phyloP scores from a whole-genome alignment of 2,329 filamentous ascomycete species.

The Tothia fuscella region DNA sequence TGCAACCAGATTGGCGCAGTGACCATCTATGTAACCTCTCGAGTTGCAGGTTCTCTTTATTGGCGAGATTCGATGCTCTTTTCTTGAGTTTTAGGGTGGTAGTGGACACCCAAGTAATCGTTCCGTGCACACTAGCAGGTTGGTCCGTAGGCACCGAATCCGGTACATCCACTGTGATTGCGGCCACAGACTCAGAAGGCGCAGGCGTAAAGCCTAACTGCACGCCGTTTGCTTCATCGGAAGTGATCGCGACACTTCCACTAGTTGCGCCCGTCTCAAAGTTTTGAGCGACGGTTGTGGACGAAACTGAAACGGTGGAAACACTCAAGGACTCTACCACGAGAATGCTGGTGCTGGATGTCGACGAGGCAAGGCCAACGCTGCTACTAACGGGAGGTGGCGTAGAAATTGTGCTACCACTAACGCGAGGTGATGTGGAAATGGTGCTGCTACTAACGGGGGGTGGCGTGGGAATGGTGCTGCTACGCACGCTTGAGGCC shows the following conservation, averaged over 20 bases:
- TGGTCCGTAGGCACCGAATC: not conserved
- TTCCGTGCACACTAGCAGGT: not conserved
- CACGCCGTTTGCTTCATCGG: not conserved
- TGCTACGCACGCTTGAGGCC: not conserved
- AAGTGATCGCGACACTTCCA: not conserved
- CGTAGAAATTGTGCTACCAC: not conserved
- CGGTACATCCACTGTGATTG: not conserved
- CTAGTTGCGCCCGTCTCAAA: not conserved
- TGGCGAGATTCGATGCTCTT: not conserved
- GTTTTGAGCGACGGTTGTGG: not conserved
- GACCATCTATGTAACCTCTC: not conserved
- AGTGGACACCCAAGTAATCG: not conserved
- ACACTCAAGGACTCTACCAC: not conserved
- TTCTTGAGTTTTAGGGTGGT: not conserved
- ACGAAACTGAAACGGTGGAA: not conserved
- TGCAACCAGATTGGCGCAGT: not conserved
- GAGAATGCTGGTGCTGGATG: not conserved
- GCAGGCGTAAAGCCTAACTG: not conserved
- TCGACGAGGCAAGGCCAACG: not conserved
- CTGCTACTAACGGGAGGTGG: not conserved
- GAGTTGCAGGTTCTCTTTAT: not conserved
- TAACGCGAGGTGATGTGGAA: not conserved
- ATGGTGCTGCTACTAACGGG: not conserved
- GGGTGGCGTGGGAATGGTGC: not conserved
- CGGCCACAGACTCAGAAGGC: not conserved